These are phyloP conservation scores for Fraxinus americana DNA, from an alignment of 257 asterid genomes.

Conservation along the genomic window DNA sequence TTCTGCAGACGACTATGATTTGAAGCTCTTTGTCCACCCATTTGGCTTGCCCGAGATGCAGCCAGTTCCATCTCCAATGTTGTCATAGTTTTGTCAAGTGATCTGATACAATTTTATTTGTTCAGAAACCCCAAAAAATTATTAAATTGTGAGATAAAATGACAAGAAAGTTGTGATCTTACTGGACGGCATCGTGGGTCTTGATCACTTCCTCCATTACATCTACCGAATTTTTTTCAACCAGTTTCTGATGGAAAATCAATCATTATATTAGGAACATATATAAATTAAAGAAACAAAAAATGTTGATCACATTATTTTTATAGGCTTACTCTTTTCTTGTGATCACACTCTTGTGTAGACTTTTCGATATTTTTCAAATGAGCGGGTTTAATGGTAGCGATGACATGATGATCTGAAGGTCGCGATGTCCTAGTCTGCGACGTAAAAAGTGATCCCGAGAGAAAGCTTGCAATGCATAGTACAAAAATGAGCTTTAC, in stretches of 20 bases:
- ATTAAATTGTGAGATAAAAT: neutral
- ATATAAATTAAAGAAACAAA: no score
- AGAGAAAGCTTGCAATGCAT: conserved; percentile 63
- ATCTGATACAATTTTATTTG: conserved; percentile 28
- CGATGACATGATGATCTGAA: conserved; percentile 12
- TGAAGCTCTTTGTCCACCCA: conserved; percentile 15
- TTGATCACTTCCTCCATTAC: conserved; percentile 52
- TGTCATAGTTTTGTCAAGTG: conserved; percentile 56
- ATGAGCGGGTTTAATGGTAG: neutral
- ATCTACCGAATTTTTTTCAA: conserved; percentile 38
- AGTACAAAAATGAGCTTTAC: conserved; percentile 47
- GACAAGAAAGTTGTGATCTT: conserved; percentile 7
- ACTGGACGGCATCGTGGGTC: conserved; percentile 67
- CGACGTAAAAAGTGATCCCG: conserved; percentile 55
- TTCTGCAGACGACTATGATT: conserved; percentile 32
- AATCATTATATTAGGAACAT: neutral
- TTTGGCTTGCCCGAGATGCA: conserved; percentile 30
- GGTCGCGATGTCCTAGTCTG: conserved; percentile 36
- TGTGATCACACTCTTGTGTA: conserved; percentile 46
- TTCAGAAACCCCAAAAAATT: neutral
- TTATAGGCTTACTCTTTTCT: conserved; percentile 40
- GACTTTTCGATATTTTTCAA: neutral
- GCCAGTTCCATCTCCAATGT: conserved; percentile 50
- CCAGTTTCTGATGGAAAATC: conserved; percentile 44
- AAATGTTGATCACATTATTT: no score